phyloP scores from a whole-genome alignment of 345 rosid species.

The Adansonia digitata region DNA sequence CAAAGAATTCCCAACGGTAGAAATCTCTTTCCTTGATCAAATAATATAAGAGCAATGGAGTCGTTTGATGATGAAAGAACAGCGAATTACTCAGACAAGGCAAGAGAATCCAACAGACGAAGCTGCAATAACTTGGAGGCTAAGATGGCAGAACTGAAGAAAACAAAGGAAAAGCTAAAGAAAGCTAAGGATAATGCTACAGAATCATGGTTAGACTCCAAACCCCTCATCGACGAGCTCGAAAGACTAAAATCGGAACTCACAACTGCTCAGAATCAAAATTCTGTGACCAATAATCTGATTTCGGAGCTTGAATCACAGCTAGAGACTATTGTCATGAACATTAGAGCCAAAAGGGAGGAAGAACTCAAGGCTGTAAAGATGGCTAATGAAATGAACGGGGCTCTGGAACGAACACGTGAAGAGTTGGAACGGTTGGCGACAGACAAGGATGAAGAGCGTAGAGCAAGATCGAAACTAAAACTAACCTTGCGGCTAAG shows the following conservation, averaged over 20 bases:
- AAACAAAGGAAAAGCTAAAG: constrained; percentile 29
- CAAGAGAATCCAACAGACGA: background rate
- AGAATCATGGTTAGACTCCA: constrained; percentile 56
- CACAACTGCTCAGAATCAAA: constrained; percentile 27
- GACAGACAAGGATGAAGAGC: constrained; percentile 23
- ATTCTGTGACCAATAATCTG: constrained; percentile 25
- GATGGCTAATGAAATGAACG: constrained; percentile 19
- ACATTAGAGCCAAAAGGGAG: constrained; percentile 24
- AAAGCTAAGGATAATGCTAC: constrained; percentile 38
- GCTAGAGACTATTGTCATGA: constrained; percentile 20
- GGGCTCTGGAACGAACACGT: constrained; percentile 16
- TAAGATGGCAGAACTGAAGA: constrained; percentile 29
- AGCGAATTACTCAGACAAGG: background rate
- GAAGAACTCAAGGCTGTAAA: constrained; percentile 25
- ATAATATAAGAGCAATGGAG: constrained; percentile 14
- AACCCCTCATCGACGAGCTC: constrained; percentile 49
- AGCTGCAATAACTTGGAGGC: background rate
- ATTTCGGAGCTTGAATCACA: constrained; percentile 36
- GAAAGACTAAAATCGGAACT: constrained; percentile 39
- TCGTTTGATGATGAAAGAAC: background rate
- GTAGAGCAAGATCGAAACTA: constrained; percentile 23
- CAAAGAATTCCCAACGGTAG: background rate
- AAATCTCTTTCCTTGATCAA: background rate
- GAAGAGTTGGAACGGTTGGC: constrained; percentile 25
- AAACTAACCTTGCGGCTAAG: constrained; percentile 35